Base-by-base conservation (phyloP, 129 eudicot genomes). In the Cynara cardunculus region DNA sequence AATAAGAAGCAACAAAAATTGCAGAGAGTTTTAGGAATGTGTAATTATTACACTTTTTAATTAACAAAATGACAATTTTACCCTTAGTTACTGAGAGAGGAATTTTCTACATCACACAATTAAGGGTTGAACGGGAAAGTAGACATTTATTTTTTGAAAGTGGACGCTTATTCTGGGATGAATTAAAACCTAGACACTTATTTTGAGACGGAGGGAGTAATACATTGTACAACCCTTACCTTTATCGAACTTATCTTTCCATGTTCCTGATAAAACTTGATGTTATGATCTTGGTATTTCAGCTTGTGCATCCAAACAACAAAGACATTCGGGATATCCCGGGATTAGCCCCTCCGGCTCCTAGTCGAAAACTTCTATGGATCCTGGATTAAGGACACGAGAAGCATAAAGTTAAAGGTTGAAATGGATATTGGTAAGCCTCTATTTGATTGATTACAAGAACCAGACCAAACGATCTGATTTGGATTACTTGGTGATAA, bases 321-420 rank as follows among this genome's bases (percentile, higher is more conserved):
- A 86, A 90, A 75, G 94, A 92, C 87, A 92, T 87, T 53, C 90
- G 84, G 61, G 98, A 90, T 76, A 90, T 92, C 32, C 98, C 98
- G 16, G 96, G 98, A 81, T 85, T 94, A 53, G 98, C 96, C 16
- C 98, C 98, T 84, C 98, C 98, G 3, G 98, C 82, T 62, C 91
- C 85, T n/a, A 77, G 74, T 66, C 91, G 98, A 78, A 90, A 44
- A 78, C 86, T 94, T 74, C 86, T 94, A 28, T 91, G 96, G 92
- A 75, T 73, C 76, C 84, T 73, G 1, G 72, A 83, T 53, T 88
- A 87, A 81, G 69, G 28, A 72, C 61, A 39, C 62, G 19, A 71
- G 9, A 53, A 39, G 34, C 67, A 73, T 84, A 61, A 72, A 19
- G 11, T 81, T 67, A 64, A 35, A 46, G 34, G 37, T 41, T 65